Base-by-base conservation (phyloP, 345 rosid species). In the Excoecaria agallocha region DNA sequence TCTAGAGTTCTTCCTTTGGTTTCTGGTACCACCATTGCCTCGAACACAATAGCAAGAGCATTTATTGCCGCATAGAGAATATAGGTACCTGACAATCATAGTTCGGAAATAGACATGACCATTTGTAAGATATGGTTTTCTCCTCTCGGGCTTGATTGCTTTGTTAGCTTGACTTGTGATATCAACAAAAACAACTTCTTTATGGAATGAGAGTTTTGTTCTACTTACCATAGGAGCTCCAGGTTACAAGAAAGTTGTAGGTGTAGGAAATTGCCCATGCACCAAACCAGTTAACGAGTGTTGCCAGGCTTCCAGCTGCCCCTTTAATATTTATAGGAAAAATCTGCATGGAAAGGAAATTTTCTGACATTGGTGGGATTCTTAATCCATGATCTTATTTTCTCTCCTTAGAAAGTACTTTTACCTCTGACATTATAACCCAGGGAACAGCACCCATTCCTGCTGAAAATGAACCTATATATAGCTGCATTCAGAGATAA, bases 391-490 rank as follows among this genome's bases (percentile, higher is more conserved):
- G 48, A 30, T n/a, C n/a, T 48, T 66, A 60, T 57, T 30, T 46
- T 30, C 54, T n/a, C n/a, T 56, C 41, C 59, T 55, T 77, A 15
- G 19, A 5, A 70, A 15, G 10, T 72, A 37, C n/a, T 8, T 38
- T 83, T 89, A 94, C 97, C 96, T 94, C 97, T 12, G 97, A 94
- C 98, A 94, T 94, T 70, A 94, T 79, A 1, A 95, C 98, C 99
- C 98, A 95, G 3, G 99, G 98, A 85, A 92, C 90, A 43, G 98
- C 95, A 55, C 98, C 98, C 97, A 94, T 89, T 78, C 98, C 98
- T 56, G 87, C 88, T 5, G 98, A 91, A 78, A 94, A 94, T 3
- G 96, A 80, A 58, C 85, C 87, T 80, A 94, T 86, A 85, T 88
- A 94, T 68, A 91, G 74, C 97, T 94, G 90, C 20, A 66, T 73